phyloP scores from a whole-genome alignment of 2,329 filamentous ascomycete species.

The Phoma sp. region DNA sequence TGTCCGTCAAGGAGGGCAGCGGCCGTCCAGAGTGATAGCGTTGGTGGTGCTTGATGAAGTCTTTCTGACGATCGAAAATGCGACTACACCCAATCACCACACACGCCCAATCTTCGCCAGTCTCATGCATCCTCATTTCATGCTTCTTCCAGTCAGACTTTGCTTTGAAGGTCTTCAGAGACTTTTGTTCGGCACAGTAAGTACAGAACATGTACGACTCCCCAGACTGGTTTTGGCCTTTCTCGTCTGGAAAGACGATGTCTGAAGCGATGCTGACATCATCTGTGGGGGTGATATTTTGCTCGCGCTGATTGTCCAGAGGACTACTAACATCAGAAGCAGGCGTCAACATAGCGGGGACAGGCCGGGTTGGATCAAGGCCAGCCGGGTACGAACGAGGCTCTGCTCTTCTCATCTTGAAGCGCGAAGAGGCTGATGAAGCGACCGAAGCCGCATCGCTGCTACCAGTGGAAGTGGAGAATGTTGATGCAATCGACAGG shows the following conservation, averaged over 20 bases:
- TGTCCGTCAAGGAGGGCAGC: slow-evolving; percentile 44
- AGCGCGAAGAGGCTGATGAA: slow-evolving; percentile 41
- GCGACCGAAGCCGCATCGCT: slow-evolving; percentile 40
- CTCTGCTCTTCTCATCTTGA: slow-evolving; percentile 37
- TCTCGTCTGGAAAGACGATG: slow-evolving; percentile 26
- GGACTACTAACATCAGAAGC: slow-evolving; percentile 42
- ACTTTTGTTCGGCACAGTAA: slow-evolving; percentile 46
- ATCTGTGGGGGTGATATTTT: slow-evolving; percentile 41
- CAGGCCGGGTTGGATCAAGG: slow-evolving; percentile 42
- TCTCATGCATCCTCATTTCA: slow-evolving; percentile 49
- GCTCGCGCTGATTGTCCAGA: slow-evolving; percentile 38
- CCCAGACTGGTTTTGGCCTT: slow-evolving; percentile 32
- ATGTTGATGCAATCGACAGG: slow-evolving; percentile 42
- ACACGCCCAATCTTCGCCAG: slow-evolving; percentile 48
- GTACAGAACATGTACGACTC: slow-evolving; percentile 49
- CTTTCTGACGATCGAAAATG: slow-evolving; percentile 47
- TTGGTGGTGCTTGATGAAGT: slow-evolving; percentile 47
- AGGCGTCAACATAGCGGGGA: slow-evolving; percentile 38
- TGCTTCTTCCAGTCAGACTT: slow-evolving; percentile 51
- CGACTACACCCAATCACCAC: slow-evolving; percentile 43
- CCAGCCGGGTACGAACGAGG: slow-evolving; percentile 45
- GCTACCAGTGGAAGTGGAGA: slow-evolving; percentile 37
- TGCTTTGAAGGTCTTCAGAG: slow-evolving; percentile 46
- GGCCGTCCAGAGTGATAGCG: slow-evolving; percentile 46
- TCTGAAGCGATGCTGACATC: slow-evolving; percentile 41